Percentiles rank a stretch among this genome's conserved stretches.
Evolutionary conservation across 495 filamentous ascomycete species (phyloP).

Genomic region (Hyphodiscus hymeniophilus): DNA sequence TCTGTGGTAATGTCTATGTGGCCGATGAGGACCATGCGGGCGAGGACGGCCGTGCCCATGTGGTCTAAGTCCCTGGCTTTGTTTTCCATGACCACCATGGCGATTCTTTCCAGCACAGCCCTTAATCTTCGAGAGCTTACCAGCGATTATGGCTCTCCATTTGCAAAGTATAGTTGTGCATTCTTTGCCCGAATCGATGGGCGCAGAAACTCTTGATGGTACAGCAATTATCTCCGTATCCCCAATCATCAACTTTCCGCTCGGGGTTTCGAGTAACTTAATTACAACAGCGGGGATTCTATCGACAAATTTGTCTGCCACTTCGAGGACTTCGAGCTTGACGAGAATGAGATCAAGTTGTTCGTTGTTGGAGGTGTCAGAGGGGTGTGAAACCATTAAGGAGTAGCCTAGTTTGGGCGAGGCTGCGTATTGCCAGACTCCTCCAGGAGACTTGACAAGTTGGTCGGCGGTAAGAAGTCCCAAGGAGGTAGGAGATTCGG

Average conservation of each 20-base stretch:
- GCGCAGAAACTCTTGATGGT: conserved; percentile 9
- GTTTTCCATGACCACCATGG: background rate
- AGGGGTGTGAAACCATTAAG: background rate
- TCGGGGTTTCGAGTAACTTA: conserved; percentile 33
- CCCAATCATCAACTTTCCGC: conserved; percentile 35
- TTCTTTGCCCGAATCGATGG: conserved; percentile 22
- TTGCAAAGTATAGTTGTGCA: conserved; percentile 40
- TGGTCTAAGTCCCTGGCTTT: background rate
- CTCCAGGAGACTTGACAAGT: conserved; percentile 5
- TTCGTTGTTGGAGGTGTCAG: conserved; percentile 16
- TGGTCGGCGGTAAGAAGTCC: conserved; percentile 14
- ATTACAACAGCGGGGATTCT: conserved; percentile 38
- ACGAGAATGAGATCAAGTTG: conserved; percentile 33
- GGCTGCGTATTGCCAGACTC: conserved; percentile 9
- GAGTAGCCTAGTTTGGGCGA: conserved; percentile 14
- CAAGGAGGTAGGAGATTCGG: conserved; percentile 2
- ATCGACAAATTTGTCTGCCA: conserved; percentile 36
- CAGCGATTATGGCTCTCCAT: conserved; percentile 32
- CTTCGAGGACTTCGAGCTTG: conserved; percentile 40
- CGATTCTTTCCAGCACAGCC: conserved; percentile 17
- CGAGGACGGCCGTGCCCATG: conserved; percentile 6
- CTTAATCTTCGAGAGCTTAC: conserved; percentile 31
- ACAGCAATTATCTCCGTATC: conserved; percentile 22
- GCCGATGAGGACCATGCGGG: conserved; percentile 5
- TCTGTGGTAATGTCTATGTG: conserved; percentile 21